phyloP scores from a whole-genome alignment of 1,284 basidiomycete genomes.

The Meira miltonrushii region DNA sequence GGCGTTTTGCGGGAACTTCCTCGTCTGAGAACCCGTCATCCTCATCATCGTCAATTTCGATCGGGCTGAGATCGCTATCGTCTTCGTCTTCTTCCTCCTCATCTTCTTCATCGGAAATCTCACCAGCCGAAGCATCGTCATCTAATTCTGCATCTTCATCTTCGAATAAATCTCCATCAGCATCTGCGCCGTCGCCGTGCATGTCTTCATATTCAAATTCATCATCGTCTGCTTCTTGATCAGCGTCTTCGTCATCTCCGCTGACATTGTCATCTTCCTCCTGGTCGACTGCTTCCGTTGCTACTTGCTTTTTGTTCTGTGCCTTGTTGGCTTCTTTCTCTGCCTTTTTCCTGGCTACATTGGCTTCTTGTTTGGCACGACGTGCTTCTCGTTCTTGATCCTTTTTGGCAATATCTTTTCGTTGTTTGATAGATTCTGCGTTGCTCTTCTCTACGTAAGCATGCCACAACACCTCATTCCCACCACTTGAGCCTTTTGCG shows the following conservation, averaged over 20 bases:
- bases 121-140: conserved; percentile 11
- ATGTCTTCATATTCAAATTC: conserved; percentile 46
- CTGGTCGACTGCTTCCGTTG: background rate
- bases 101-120: conserved; percentile 4
- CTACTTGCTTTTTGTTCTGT: background rate
- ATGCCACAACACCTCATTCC: conserved; percentile 47
- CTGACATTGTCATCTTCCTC: background rate
- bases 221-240: conserved; percentile 28
- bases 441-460: conserved; percentile 23
- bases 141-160: conserved; percentile 23
- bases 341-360: conserved; percentile 39
- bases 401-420: conserved; percentile 21
- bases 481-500: conserved; percentile 20
- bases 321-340: conserved; percentile 26
- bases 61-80: conserved; percentile 13
- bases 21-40: conserved; percentile 5
- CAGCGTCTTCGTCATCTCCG: conserved; percentile 12
- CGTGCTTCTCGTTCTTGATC: conserved; percentile 29
- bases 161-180: conserved; percentile 23
- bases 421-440: conserved; percentile 15
- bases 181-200: background rate
- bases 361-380: conserved; percentile 32
- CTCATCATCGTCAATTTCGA: conserved; percentile 12
- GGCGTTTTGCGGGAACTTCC: background rate
- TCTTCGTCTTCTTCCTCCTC: conserved; percentile 17